phyloP scores from a whole-genome alignment of 2,329 filamentous ascomycete genomes.

The Ampelomyces quisqualis region DNA sequence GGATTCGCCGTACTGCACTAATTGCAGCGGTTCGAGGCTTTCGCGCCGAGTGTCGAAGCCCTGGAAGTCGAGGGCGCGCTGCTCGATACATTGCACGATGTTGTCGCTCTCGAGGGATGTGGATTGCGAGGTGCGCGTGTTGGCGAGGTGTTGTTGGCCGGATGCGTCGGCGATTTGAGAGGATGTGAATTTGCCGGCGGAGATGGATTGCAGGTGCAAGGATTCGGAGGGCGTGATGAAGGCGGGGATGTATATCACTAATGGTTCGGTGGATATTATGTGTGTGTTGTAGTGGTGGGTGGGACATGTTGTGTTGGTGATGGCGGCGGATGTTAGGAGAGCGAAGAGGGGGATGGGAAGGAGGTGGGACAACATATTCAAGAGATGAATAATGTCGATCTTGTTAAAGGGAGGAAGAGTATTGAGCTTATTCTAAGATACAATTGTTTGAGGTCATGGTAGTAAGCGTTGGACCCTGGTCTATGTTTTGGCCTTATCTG shows the following conservation, averaged over 20 bases:
- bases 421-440: background rate
- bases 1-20: slow-evolving; percentile 51
- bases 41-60: slow-evolving; percentile 51
- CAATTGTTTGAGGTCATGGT: no score
- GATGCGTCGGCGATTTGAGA: slow-evolving; percentile 23
- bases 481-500: slow-evolving; percentile 1
- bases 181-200: slow-evolving; percentile 41
- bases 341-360: slow-evolving; percentile 6
- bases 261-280: slow-evolving; percentile 54
- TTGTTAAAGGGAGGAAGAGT: background rate
- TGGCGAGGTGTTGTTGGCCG: slow-evolving; percentile 24
- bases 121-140: slow-evolving; percentile 24
- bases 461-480: background rate
- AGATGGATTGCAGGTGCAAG: slow-evolving; percentile 52
- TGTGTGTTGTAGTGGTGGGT: slow-evolving; percentile 46
- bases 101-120: slow-evolving; percentile 37
- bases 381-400: background rate
- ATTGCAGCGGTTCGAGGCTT: slow-evolving; percentile 53
- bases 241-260: slow-evolving; percentile 58
- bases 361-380: slow-evolving; percentile 1
- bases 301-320: slow-evolving; percentile 33
- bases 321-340: slow-evolving; percentile 4
- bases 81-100: slow-evolving; percentile 57
- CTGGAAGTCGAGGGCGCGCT: slow-evolving; percentile 57
- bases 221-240: slow-evolving; percentile 55